phyloP scores from a whole-genome alignment of 768 basidiomycete species.

The Coprinopsis marcescibilis region DNA sequence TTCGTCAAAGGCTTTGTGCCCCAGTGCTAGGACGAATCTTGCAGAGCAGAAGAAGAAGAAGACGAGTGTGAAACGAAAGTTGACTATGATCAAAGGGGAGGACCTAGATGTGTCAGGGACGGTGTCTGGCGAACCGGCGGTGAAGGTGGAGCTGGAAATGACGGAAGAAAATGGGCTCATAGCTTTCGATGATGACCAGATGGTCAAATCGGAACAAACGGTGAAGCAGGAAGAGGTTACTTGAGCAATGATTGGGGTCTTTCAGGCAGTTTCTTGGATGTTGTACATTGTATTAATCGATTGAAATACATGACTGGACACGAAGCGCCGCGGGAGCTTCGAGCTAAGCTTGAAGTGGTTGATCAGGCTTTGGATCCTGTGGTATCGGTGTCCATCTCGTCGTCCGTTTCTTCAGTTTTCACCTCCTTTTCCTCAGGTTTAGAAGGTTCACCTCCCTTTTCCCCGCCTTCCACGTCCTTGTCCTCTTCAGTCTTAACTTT shows the following conservation, averaged over 20 bases:
- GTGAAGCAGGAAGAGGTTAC: too few species aligned
- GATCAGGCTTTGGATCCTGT: too few species aligned
- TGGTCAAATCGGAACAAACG: neutral
- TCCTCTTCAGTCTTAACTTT: neutral
- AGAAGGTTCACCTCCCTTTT: too few species aligned
- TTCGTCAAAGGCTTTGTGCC: slow-evolving; percentile 45
- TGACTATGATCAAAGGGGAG: slow-evolving; percentile 14
- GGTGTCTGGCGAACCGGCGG: slow-evolving; percentile 20
- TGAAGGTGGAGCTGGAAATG: slow-evolving; percentile 30
- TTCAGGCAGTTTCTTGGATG: too few species aligned
- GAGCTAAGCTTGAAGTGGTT: too few species aligned
- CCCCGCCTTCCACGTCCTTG: neutral
- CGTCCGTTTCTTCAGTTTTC: neutral
- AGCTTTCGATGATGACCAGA: neutral
- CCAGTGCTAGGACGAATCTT: slow-evolving; percentile 41
- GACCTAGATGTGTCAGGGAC: slow-evolving; percentile 9
- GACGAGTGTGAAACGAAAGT: slow-evolving; percentile 21
- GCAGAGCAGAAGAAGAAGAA: slow-evolving; percentile 15
- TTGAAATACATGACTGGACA: too few species aligned
- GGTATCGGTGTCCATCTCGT: neutral
- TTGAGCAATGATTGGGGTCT: too few species aligned
- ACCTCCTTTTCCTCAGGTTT: neutral
- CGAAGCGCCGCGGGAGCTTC: too few species aligned
- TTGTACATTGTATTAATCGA: too few species aligned
- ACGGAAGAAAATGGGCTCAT: slow-evolving; percentile 10